Percentiles rank a stretch among this genome's conserved stretches.
Conservation (phyloP, 305 asterid species). For the Rubia peregrina region DNA sequence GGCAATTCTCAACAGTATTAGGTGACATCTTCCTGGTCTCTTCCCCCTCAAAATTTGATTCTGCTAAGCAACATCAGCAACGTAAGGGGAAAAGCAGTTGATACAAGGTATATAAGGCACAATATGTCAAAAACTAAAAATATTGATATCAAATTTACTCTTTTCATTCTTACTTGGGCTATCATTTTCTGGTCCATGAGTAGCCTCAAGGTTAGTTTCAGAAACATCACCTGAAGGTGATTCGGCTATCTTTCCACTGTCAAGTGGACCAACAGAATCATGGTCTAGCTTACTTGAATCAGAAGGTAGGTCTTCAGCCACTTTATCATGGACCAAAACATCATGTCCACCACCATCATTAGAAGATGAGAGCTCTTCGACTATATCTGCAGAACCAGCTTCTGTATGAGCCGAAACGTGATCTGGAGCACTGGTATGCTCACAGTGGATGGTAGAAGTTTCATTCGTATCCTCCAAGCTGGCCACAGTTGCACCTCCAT, state of each 20-base stretch:
- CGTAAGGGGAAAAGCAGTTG: not conserved
- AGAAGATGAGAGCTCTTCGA: slow-evolving; percentile 24
- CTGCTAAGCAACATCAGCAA: slow-evolving; percentile 31
- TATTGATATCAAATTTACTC: slow-evolving; percentile 28
- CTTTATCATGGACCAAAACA: slow-evolving; percentile 28
- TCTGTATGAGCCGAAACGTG: slow-evolving; percentile 23
- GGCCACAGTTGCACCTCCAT: slow-evolving; percentile 28
- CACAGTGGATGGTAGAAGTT: slow-evolving; percentile 26
- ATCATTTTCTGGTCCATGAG: slow-evolving; percentile 33
- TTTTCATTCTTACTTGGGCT: slow-evolving; percentile 22
- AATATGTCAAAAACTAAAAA: not conserved
- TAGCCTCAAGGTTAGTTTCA: slow-evolving; percentile 27
- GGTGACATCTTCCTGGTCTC: slow-evolving; percentile 27
- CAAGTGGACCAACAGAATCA: slow-evolving; percentile 24
- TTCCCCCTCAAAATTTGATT: slow-evolving; percentile 35
- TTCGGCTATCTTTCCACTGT: slow-evolving; percentile 25
- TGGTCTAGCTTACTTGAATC: slow-evolving; percentile 26
- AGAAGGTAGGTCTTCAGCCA: slow-evolving; percentile 27
- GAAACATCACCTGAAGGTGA: slow-evolving; percentile 28
- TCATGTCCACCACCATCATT: slow-evolving; percentile 24
- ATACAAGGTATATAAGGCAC: slow-evolving; percentile 6
- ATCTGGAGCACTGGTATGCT: slow-evolving; percentile 27
- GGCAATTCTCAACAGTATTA: slow-evolving; percentile 13
- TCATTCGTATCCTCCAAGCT: slow-evolving; percentile 26
- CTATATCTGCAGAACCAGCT: slow-evolving; percentile 31